Percentiles rank a stretch among this genome's conserved stretches.
phyloP scores from a whole-genome alignment of 2,329 filamentous ascomycete genomes.

The Alternaria dauci region DNA sequence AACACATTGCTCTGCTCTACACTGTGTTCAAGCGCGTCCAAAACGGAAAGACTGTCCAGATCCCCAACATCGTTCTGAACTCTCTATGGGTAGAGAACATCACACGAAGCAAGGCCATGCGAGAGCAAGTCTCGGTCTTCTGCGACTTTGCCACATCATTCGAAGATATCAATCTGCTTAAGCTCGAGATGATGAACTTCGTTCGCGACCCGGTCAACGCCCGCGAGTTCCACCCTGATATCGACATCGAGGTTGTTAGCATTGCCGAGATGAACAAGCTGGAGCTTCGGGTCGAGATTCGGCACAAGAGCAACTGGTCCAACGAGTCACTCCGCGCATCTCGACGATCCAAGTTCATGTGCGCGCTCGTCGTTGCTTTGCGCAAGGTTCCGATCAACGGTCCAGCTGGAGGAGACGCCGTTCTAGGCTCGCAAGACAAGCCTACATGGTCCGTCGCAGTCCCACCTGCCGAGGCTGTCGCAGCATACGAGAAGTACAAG shows the following conservation, averaged over 20 bases:
- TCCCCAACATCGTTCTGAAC: slow-evolving; percentile 93
- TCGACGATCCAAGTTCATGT: slow-evolving; percentile 95
- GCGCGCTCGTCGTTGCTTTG: slow-evolving; percentile 83
- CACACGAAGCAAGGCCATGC: slow-evolving; percentile 89
- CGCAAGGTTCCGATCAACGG: slow-evolving; percentile 86
- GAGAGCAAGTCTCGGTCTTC: slow-evolving; percentile 79
- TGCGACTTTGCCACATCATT: slow-evolving; percentile 88
- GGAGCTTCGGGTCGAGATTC: slow-evolving; percentile 80
- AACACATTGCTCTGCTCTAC: slow-evolving; percentile 93
- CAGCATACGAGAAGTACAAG: slow-evolving; percentile 63
- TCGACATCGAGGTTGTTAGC: slow-evolving; percentile 78
- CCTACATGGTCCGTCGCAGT: slow-evolving; percentile 84
- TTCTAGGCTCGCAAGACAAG: slow-evolving; percentile 70
- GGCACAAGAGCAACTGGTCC: slow-evolving; percentile 75
- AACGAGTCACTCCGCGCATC: slow-evolving; percentile 81
- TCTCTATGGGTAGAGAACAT: slow-evolving; percentile 95
- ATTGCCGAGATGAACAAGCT: slow-evolving; percentile 90
- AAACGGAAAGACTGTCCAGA: slow-evolving; percentile 79
- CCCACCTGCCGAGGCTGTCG: slow-evolving; percentile 70
- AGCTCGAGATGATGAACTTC: slow-evolving; percentile 84
- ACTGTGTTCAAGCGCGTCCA: slow-evolving; percentile 88
- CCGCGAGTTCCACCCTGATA: slow-evolving; percentile 88
- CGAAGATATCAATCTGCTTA: slow-evolving; percentile 86
- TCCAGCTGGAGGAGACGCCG: slow-evolving; percentile 75
- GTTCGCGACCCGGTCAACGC: slow-evolving; percentile 83